Base-by-base conservation (phyloP, 148 eudicot species). In the Spergularia bocconei region DNA sequence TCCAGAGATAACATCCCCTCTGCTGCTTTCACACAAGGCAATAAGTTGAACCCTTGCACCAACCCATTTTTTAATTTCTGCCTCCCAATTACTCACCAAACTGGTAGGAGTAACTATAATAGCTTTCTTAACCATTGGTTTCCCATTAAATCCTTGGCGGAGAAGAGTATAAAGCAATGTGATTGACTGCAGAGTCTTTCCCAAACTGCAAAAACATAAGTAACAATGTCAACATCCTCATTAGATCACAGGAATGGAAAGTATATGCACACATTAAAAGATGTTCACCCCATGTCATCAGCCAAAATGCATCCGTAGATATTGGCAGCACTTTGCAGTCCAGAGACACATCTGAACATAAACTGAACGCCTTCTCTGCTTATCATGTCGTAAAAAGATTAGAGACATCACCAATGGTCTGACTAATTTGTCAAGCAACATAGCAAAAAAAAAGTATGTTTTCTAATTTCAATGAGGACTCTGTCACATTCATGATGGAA, bases 291-390 rank as follows among this genome's bases (percentile, higher is more conserved):
- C 99, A 96, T 96, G 72, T 96, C 99, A 86, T 96, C 98, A 66
- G 99, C 99, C 85, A 96, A 79, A 82, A 96, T 96, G 97, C 99
- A 96, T 64, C 99, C 99, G 72, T 71, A 77, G 64, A 92, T 88
- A 82, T 86, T 84, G 60, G 80, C 87, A 75, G 86, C 81, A 67
- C 78, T 79, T 38, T 79, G 85, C 61, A 84, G 78, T 67, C 98
- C 99, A 13, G 99, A 88, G 80, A 96, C 97, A 77, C 99, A 92
- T 48, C 87, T 91, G 82, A 96, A 96, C 99, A 96, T 92, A 83
- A 96, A 96, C 82, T 91, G 98, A 60, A 92, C 99, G 65, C 99
- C 99, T 83, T 96, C 99, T 70, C 99, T 96, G 97, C 85, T 85
- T 25, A 78, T 2, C 48, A 44, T 44, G 48, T 44, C 48, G 7